phyloP scores from a whole-genome alignment of 2,329 filamentous ascomycete genomes.

The Fusarium napiforme region DNA sequence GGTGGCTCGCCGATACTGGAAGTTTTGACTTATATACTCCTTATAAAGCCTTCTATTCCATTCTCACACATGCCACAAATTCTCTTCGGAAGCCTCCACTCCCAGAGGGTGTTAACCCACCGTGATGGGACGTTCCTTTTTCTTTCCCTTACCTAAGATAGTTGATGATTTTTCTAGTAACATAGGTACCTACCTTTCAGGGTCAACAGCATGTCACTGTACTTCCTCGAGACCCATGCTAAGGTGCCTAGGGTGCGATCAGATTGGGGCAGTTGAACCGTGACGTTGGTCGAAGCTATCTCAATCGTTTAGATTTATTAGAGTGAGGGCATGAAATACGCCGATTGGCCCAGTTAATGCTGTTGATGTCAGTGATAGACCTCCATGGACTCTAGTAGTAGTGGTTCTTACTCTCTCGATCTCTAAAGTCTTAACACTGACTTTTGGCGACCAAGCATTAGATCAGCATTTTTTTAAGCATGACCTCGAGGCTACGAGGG shows the following conservation, averaged over 20 bases:
- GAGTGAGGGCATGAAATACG: background rate
- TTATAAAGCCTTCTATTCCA: background rate
- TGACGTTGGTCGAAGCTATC: background rate
- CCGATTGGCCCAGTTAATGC: background rate
- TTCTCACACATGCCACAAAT: background rate
- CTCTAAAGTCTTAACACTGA: background rate
- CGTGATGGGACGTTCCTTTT: conserved; percentile 9
- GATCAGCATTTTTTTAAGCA: background rate
- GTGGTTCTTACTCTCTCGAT: background rate
- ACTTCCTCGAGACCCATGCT: background rate
- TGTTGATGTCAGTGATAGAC: background rate
- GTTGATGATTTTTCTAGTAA: background rate
- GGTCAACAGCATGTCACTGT: background rate
- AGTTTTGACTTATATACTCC: background rate
- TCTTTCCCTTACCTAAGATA: background rate
- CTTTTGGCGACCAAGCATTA: background rate
- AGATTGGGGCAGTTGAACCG: background rate
- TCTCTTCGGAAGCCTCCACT: background rate
- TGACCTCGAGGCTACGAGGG: background rate
- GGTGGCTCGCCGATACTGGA: background rate
- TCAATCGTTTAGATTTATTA: background rate
- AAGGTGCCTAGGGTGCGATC: background rate
- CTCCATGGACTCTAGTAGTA: background rate
- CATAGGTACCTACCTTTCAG: background rate
- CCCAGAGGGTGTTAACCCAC: background rate